Base-by-base conservation (phyloP, 2,329 filamentous ascomycete genomes). In the Ophiostoma sp. region DNA sequence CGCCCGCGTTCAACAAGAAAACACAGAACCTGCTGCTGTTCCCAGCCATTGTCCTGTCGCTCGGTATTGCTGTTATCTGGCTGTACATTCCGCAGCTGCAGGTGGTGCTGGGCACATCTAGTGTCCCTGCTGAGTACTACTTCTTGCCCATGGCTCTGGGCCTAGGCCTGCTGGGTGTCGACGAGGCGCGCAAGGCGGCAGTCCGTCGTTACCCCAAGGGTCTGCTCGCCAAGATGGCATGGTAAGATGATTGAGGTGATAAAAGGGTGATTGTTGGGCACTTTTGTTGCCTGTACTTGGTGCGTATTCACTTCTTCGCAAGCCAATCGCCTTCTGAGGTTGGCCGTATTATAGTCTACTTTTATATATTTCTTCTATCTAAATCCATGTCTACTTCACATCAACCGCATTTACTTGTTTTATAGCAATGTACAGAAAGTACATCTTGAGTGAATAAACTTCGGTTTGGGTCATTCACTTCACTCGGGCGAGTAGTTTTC, bases 31-130 rank as follows among this genome's bases (percentile, higher is more conserved):
- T 84, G 0, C 87, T 84, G 85, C 77, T 88, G 19, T 75, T 86
- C 1, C 79, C 83, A 0, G 82, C 84, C 52, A 85, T 86, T 75
- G 57, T 82, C 5, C 82, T 87, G 12, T 86, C 84, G 2, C 76
- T 88, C 0, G 80, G 80, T 2, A 87, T 88, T 74, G 86, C 86
- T 7, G 80, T 88, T 9, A 87, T 88, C 57, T 86, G 87, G 9
- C 87, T 86, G 0, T 84, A 88, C 73, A 84, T 84, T 0, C 85
- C 85, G 0, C 85, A 85, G 0, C 80, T 88, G 2, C 85, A 88
- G 76, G 78, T 33, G 0, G 77, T 88, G 7, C 87, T 88, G 70
- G 80, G 80, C 2, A 88, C 86, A 0, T 83, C 84, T 0, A 81
- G 82, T 1, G 85, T 87, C 1, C 86, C 86, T 0, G 81, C 87